Evolutionary conservation across 805 yeast species (phyloP).

Genomic region (Phaffomyces antillensis): DNA sequence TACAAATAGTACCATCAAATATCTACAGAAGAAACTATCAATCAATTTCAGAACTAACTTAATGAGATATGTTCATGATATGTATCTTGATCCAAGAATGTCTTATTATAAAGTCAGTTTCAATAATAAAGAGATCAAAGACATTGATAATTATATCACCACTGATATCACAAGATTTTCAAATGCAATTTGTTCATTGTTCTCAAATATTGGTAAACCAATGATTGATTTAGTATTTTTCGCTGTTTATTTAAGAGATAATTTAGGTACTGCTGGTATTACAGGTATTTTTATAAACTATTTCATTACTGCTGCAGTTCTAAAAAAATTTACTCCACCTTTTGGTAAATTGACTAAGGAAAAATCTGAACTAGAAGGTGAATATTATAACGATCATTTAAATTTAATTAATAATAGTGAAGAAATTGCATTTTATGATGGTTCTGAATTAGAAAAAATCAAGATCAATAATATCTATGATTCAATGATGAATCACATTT

Average conservation of each 20-base stretch:
- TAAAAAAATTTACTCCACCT: conserved; percentile 73
- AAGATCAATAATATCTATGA: conserved; percentile 56
- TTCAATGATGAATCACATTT: conserved; percentile 47
- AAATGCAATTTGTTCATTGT: conserved; percentile 72
- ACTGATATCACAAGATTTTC: conserved; percentile 78
- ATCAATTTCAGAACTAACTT: conserved; percentile 79
- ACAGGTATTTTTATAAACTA: conserved; percentile 77
- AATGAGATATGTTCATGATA: conserved; percentile 81
- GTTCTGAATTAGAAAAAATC: conserved; percentile 67
- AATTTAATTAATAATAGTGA: conserved; percentile 84
- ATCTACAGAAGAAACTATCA: conserved; percentile 66
- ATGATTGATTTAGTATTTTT: conserved; percentile 79
- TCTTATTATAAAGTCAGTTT: conserved; percentile 77
- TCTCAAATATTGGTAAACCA: conserved; percentile 89
- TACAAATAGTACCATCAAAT: conserved; percentile 85
- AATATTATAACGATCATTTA: conserved; percentile 78
- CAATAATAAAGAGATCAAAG: conserved; percentile 40
- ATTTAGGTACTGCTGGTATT: conserved; percentile 82
- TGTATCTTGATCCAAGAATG: conserved; percentile 73
- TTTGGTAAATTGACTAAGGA: conserved; percentile 71
- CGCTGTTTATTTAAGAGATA: conserved; percentile 75
- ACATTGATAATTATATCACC: conserved; percentile 75
- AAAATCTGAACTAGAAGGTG: conserved; percentile 79
- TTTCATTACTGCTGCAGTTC: conserved; percentile 65
- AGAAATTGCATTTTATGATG: conserved; percentile 91